Conservation (phyloP, 1,284 basidiomycete species). For the Ceratorhiza oryzae-sativae region DNA sequence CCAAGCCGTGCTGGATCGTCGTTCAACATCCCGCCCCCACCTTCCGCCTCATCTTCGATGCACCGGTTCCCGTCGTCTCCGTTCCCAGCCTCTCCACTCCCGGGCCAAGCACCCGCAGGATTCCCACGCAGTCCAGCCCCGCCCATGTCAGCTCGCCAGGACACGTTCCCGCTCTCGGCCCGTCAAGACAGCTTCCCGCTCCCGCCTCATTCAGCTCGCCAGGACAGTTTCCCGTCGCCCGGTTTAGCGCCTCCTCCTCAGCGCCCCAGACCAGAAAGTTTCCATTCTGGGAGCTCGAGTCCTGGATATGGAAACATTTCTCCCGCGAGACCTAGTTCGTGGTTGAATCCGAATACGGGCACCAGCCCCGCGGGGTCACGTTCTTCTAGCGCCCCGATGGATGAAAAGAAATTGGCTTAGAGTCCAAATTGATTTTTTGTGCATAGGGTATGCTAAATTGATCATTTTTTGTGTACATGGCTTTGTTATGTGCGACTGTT, state of each 20-base stretch:
- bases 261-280: slow-evolving; percentile 28
- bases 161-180: slow-evolving; percentile 17
- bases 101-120: slow-evolving; percentile 20
- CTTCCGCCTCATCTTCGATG: slow-evolving; percentile 23
- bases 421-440: too few species aligned
- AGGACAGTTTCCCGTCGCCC: slow-evolving; percentile 29
- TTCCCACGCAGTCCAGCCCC: slow-evolving; percentile 33
- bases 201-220: slow-evolving; percentile 23
- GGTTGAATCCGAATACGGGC: slow-evolving; percentile 10
- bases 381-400: background rate
- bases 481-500: background rate
- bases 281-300: slow-evolving; percentile 16
- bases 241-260: slow-evolving; percentile 25
- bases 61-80: slow-evolving; percentile 31
- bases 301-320: background rate
- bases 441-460: background rate
- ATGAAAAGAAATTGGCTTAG: slow-evolving; percentile 29
- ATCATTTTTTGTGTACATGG: background rate
- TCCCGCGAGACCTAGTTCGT: slow-evolving; percentile 3
- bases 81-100: slow-evolving; percentile 13
- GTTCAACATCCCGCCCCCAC: slow-evolving; percentile 20
- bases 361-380: background rate
- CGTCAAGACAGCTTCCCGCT: slow-evolving; percentile 24
- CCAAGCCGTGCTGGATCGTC: slow-evolving; percentile 6
- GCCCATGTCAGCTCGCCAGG: slow-evolving; percentile 4